phyloP scores from a whole-genome alignment of 495 filamentous ascomycete genomes.

The Xylaria palmicola region DNA sequence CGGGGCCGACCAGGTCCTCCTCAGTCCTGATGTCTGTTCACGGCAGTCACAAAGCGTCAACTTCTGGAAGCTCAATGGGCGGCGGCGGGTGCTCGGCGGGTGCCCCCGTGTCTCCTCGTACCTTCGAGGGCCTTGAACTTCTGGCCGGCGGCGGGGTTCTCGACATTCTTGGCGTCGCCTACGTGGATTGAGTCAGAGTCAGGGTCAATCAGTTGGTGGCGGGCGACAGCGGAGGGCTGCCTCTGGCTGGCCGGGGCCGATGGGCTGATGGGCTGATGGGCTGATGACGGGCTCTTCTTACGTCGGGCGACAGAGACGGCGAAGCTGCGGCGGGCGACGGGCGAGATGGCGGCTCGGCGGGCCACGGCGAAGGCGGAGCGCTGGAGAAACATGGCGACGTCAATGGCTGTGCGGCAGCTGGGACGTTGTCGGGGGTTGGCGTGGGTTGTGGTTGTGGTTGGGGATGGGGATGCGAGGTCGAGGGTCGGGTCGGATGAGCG shows the following conservation, averaged over 20 bases:
- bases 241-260: too few relatives aligned
- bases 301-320: slow-evolving; percentile 57
- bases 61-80: slow-evolving; percentile 7
- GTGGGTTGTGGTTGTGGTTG: too few relatives aligned
- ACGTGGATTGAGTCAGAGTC: not conserved
- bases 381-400: slow-evolving; percentile 74
- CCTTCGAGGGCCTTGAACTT: slow-evolving; percentile 30
- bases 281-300: slow-evolving; percentile 50
- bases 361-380: slow-evolving; percentile 72
- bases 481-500: slow-evolving; percentile 1
- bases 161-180: slow-evolving; percentile 32
- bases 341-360: slow-evolving; percentile 64
- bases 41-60: not conserved
- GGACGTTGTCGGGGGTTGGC: slow-evolving; percentile 3
- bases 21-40: slow-evolving; percentile 74
- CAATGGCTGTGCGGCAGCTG: not conserved
- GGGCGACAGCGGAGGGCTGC: too few relatives aligned
- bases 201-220: slow-evolving; percentile 24
- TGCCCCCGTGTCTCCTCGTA: slow-evolving; percentile 6
- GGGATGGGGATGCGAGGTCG: slow-evolving; percentile 5
- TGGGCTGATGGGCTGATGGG: too few relatives aligned
- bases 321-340: slow-evolving; percentile 59
- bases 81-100: not conserved
- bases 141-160: slow-evolving; percentile 17
- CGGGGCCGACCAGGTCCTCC: slow-evolving; percentile 79